Percentiles rank a stretch among this genome's conserved stretches.
Evolutionary conservation across 1,284 basidiomycete genomes (phyloP).

Genomic region (Ceratobasidium sp.): DNA sequence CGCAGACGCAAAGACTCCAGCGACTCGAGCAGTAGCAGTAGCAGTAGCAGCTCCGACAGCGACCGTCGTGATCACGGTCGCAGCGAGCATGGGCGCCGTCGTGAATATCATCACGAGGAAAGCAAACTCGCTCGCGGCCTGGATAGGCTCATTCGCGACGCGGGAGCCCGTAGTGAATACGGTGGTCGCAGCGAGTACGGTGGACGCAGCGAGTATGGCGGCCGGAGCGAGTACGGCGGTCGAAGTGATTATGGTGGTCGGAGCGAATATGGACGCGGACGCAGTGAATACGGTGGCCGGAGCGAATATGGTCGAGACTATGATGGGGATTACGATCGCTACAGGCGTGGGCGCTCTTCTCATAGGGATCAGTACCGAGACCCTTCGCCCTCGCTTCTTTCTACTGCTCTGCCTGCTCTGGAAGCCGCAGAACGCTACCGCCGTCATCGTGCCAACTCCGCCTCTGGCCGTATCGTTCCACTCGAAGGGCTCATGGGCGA

Average conservation of each 20-base stretch:
- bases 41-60: neutral
- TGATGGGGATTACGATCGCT: neutral
- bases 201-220: neutral
- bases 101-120: neutral
- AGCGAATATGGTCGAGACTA: neutral
- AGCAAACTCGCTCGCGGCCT: neutral
- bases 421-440: slow-evolving; percentile 15
- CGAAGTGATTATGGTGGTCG: slow-evolving; percentile 1
- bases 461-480: neutral
- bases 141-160: too few relatives aligned
- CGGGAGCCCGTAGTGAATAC: neutral
- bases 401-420: neutral
- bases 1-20: neutral
- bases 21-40: neutral
- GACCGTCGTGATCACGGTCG: neutral
- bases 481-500: slow-evolving; percentile 10
- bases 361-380: slow-evolving; percentile 9
- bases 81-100: neutral
- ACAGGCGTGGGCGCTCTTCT: slow-evolving; percentile 1
- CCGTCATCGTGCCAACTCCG: slow-evolving; percentile 10
- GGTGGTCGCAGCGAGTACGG: neutral
- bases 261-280: neutral
- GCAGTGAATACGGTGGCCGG: neutral
- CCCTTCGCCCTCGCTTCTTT: neutral
- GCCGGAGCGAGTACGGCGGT: neutral